A percentile compares a stretch with the other conserved stretches of the same genome.
Conservation (phyloP, 2,329 filamentous ascomycete genomes). For the Coniochaeta hoffmannii region DNA sequence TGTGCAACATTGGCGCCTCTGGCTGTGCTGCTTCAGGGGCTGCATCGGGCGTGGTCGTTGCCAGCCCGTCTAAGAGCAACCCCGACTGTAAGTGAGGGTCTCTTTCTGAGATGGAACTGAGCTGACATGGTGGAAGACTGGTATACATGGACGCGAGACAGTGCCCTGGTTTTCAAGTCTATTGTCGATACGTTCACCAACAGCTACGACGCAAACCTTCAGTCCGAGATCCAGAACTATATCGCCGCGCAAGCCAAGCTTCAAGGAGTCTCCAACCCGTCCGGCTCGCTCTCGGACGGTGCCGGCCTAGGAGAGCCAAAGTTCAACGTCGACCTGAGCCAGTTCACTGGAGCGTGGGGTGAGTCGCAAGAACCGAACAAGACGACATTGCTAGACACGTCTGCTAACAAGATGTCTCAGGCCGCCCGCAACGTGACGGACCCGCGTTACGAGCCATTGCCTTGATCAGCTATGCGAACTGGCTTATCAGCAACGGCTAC, state of each 20-base stretch:
- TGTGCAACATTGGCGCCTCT: slow-evolving; percentile 52
- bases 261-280: slow-evolving; percentile 63
- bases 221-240: slow-evolving; percentile 58
- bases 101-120: neutral
- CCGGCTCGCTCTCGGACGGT: slow-evolving; percentile 47
- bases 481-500: slow-evolving; percentile 61
- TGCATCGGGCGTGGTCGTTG: slow-evolving; percentile 45
- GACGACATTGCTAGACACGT: neutral
- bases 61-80: slow-evolving; percentile 43
- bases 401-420: slow-evolving; percentile 13
- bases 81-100: slow-evolving; percentile 45
- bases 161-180: slow-evolving; percentile 61
- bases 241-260: slow-evolving; percentile 59
- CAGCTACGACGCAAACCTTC: slow-evolving; percentile 49
- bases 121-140: slow-evolving; percentile 44
- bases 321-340: slow-evolving; percentile 55
- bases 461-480: slow-evolving; percentile 64
- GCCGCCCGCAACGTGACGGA: slow-evolving; percentile 72
- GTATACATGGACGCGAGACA: slow-evolving; percentile 73
- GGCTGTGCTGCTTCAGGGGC: slow-evolving; percentile 43
- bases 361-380: slow-evolving; percentile 7
- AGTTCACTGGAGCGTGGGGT: slow-evolving; percentile 63
- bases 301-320: slow-evolving; percentile 64
- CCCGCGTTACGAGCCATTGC: slow-evolving; percentile 70
- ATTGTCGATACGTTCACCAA: slow-evolving; percentile 59